phyloP scores from a whole-genome alignment of 768 basidiomycete species.

The Dacryopinax spathularia region DNA sequence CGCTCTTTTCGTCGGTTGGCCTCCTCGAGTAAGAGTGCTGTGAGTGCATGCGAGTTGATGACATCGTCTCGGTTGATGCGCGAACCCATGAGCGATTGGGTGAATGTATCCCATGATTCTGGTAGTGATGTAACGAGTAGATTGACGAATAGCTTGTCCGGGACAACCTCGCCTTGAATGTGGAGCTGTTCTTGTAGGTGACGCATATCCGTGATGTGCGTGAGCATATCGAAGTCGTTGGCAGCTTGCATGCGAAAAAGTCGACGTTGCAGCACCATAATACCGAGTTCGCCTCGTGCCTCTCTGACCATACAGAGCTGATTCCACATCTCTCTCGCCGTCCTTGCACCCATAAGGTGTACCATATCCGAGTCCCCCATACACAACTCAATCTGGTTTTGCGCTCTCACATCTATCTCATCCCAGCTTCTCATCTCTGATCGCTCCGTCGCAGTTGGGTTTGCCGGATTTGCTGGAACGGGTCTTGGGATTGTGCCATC shows the following conservation, averaged over 20 bases:
- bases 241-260: constrained; percentile 19
- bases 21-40: constrained; percentile 12
- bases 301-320: constrained; percentile 21
- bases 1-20: background rate
- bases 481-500: background rate
- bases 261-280: constrained; percentile 19
- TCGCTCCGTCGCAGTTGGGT: background rate
- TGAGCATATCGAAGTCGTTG: constrained; percentile 23
- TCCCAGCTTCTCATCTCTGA: constrained; percentile 16
- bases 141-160: constrained; percentile 22
- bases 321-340: constrained; percentile 21
- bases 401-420: constrained; percentile 22
- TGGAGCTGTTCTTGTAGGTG: constrained; percentile 17
- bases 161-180: constrained; percentile 16
- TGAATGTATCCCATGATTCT: constrained; percentile 25
- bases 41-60: constrained; percentile 11
- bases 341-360: constrained; percentile 19
- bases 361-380: constrained; percentile 21
- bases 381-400: constrained; percentile 21
- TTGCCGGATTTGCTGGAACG: background rate
- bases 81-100: constrained; percentile 12
- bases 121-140: constrained; percentile 24
- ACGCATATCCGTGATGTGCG: constrained; percentile 22
- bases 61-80: constrained; percentile 12
- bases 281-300: constrained; percentile 19